phyloP scores from a whole-genome alignment of 208 protist genomes.

The Crithidia thermophila region DNA sequence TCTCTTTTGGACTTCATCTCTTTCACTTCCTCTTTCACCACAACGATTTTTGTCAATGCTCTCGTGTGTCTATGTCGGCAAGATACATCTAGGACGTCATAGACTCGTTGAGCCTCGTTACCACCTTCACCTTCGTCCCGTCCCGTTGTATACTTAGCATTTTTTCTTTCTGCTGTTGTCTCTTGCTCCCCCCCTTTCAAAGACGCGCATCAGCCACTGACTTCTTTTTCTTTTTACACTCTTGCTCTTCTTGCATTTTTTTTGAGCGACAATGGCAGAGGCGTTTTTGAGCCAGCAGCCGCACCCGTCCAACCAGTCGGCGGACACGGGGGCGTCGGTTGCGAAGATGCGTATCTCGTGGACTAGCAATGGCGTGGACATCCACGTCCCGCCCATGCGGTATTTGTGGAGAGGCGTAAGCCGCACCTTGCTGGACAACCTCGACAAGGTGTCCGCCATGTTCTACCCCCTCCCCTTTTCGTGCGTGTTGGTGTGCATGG shows the following conservation, averaged over 20 bases:
- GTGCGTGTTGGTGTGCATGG: constrained; percentile 39
- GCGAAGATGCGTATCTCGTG: constrained; percentile 47
- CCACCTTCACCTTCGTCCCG: background rate
- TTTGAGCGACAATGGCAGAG: constrained; percentile 49
- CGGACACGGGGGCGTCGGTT: constrained; percentile 52
- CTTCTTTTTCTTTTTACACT: constrained; percentile 17
- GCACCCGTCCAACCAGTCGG: constrained; percentile 34
- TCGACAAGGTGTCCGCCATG: constrained; percentile 66
- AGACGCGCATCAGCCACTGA: background rate
- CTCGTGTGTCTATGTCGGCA: too few relatives aligned
- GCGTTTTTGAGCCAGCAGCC: constrained; percentile 55
- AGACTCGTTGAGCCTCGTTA: too few relatives aligned
- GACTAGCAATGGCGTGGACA: constrained; percentile 52
- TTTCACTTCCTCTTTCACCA: too few relatives aligned
- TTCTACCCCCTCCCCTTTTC: constrained; percentile 64
- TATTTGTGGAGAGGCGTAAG: constrained; percentile 50
- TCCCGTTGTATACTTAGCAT: background rate
- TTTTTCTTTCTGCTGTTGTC: background rate
- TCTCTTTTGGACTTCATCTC: too few relatives aligned
- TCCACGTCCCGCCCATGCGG: constrained; percentile 72
- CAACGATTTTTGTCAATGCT: too few relatives aligned
- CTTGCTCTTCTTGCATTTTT: background rate
- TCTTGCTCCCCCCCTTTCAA: background rate
- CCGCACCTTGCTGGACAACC: constrained; percentile 41
- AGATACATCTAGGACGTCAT: too few relatives aligned